These are phyloP conservation scores for Mycena chlorophos DNA, from an alignment of 768 basidiomycete species.

Conservation along the genomic window DNA sequence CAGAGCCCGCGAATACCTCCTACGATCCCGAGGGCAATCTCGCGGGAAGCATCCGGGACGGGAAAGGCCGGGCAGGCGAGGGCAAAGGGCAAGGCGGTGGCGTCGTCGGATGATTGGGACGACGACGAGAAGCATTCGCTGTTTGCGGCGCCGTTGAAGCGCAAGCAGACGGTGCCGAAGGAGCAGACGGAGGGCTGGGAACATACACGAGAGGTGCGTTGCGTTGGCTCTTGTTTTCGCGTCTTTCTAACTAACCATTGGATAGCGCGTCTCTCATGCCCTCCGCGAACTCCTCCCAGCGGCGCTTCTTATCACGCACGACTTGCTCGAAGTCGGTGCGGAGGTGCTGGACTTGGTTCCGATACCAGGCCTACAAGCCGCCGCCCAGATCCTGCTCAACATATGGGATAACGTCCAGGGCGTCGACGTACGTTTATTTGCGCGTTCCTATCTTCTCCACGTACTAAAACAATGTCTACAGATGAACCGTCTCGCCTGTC, in stretches of 20 bases:
- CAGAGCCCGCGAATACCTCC: slow-evolving; percentile 1
- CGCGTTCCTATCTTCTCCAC: neutral
- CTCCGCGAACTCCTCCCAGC: slow-evolving; percentile 36
- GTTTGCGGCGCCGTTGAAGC: slow-evolving; percentile 9
- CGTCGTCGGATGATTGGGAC: slow-evolving; percentile 5
- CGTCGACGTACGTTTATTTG: slow-evolving; percentile 49
- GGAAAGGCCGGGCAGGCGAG: neutral
- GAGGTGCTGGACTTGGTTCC: slow-evolving; percentile 48
- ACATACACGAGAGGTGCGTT: slow-evolving; percentile 33
- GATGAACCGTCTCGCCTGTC: slow-evolving; percentile 61
- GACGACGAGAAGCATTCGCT: slow-evolving; percentile 9
- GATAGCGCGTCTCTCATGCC: slow-evolving; percentile 31
- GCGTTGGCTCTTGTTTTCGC: neutral
- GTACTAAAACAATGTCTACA: slow-evolving; percentile 23
- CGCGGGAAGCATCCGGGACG: neutral
- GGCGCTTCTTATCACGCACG: slow-evolving; percentile 35
- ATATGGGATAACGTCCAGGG: slow-evolving; percentile 61
- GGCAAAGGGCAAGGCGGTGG: neutral
- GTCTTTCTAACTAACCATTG: neutral
- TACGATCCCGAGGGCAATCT: neutral
- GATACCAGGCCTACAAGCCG: slow-evolving; percentile 49
- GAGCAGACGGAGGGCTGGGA: slow-evolving; percentile 36
- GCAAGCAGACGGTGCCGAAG: slow-evolving; percentile 23
- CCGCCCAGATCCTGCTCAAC: slow-evolving; percentile 45
- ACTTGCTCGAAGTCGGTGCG: slow-evolving; percentile 36